A percentile compares a stretch with the other conserved stretches of the same genome.
phyloP scores from a whole-genome alignment of 2,329 filamentous ascomycete genomes.

The Fusarium verrucosum region DNA sequence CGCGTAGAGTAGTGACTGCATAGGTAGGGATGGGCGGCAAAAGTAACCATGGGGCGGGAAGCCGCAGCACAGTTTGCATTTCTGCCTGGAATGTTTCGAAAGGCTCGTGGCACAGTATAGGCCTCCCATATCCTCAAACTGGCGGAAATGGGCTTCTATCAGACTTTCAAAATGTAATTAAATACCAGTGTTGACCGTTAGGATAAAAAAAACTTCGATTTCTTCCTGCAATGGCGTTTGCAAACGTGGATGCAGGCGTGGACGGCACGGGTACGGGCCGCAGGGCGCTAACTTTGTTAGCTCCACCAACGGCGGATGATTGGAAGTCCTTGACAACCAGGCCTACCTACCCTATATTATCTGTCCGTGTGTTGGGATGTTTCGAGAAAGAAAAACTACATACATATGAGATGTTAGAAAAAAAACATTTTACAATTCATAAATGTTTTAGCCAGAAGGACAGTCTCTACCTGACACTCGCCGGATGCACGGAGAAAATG shows the following conservation, averaged over 20 bases:
- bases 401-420: no score
- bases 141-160: background rate
- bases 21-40: slow-evolving; percentile 18
- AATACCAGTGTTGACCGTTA: background rate
- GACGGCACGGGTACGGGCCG: slow-evolving; percentile 29
- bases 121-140: background rate
- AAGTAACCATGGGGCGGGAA: background rate
- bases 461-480: background rate
- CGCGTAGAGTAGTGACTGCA: slow-evolving; percentile 13
- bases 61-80: slow-evolving; percentile 1
- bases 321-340: no score
- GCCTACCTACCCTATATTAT: background rate
- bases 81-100: background rate
- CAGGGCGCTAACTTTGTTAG: slow-evolving; percentile 18
- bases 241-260: background rate
- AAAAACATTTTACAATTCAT: no score
- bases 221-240: background rate
- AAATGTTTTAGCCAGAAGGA: background rate
- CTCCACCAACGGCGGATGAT: slow-evolving; percentile 7
- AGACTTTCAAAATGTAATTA: no score
- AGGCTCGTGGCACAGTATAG: background rate
- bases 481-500: background rate
- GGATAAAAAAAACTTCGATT: background rate
- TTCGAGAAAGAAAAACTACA: no score
- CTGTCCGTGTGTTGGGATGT: no score